A percentile compares a stretch with the other conserved stretches of the same genome.
These are phyloP conservation scores for Capronia epimyces DNA, from an alignment of 2,329 filamentous ascomycete genomes.

Conservation along the genomic window DNA sequence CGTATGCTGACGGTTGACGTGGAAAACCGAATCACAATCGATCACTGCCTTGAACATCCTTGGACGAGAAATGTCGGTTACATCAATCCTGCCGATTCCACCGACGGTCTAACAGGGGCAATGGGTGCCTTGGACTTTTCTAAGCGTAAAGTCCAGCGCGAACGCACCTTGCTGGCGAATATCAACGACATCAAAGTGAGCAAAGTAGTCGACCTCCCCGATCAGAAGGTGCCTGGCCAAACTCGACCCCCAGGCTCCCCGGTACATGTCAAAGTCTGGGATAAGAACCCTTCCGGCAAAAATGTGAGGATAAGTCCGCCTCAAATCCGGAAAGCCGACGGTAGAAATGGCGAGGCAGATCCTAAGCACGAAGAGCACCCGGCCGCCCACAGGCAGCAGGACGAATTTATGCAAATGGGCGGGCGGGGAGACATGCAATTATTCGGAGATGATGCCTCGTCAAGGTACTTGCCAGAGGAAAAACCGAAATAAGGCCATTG, in stretches of 20 bases:
- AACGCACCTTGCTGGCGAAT: slow-evolving; percentile 77
- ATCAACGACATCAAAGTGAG: slow-evolving; percentile 69
- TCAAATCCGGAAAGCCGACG: slow-evolving; percentile 6
- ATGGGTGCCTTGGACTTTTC: slow-evolving; percentile 77
- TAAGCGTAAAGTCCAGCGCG: slow-evolving; percentile 69
- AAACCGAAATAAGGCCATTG: slow-evolving; percentile 18
- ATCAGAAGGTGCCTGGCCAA: slow-evolving; percentile 10
- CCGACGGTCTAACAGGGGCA: slow-evolving; percentile 84
- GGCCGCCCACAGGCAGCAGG: slow-evolving; percentile 59
- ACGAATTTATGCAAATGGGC: slow-evolving; percentile 78
- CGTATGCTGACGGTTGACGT: slow-evolving; percentile 87
- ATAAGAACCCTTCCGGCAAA: slow-evolving; percentile 59
- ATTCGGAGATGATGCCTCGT: slow-evolving; percentile 58
- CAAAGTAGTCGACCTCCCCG: slow-evolving; percentile 47
- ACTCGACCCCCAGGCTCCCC: slow-evolving; percentile 7
- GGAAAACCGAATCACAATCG: slow-evolving; percentile 75
- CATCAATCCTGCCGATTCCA: slow-evolving; percentile 71
- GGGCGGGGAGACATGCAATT: slow-evolving; percentile 78
- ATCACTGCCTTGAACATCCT: slow-evolving; percentile 84
- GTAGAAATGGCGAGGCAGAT: slow-evolving; percentile 22
- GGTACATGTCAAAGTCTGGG: slow-evolving; percentile 64
- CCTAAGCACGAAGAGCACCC: slow-evolving; percentile 56
- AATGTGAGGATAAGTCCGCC: slow-evolving; percentile 32
- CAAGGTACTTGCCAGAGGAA: slow-evolving; percentile 33
- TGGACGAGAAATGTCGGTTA: slow-evolving; percentile 60